Conservation (phyloP, 192 early-diverging fungal species). For the Linnemannia schmuckeri region DNA sequence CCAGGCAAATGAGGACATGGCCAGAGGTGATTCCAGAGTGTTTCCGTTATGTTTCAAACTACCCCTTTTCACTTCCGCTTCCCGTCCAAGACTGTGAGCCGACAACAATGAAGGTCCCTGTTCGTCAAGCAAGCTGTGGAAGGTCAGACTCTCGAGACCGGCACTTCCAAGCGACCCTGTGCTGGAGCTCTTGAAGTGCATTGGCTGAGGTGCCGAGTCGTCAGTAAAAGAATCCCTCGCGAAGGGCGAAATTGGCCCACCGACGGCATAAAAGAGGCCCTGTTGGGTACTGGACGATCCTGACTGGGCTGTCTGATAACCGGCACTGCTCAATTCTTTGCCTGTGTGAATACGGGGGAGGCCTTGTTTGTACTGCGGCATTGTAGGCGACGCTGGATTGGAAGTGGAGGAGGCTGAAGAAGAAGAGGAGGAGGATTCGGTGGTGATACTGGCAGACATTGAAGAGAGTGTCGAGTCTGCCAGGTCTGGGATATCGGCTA, state of each 20-base stretch:
- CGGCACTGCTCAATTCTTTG: neutral
- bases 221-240: constrained; percentile 6
- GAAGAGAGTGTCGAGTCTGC: constrained; percentile 33
- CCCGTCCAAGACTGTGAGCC: neutral
- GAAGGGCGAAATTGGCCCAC: constrained; percentile 15
- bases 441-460: constrained; percentile 21
- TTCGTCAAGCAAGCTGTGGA: neutral
- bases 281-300: neutral
- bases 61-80: neutral
- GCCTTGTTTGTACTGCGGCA: constrained; percentile 31
- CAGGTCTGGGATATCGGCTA: constrained; percentile 13
- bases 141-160: neutral
- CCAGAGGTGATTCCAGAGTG: constrained; percentile 28
- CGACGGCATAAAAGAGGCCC: neutral
- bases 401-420: constrained; percentile 26
- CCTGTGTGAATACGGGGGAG: constrained; percentile 6
- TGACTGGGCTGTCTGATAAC: neutral
- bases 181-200: constrained; percentile 45
- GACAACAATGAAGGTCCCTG: constrained; percentile 8
- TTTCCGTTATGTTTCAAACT: constrained; percentile 20
- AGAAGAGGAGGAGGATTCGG: constrained; percentile 23
- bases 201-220: neutral
- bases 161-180: constrained; percentile 16
- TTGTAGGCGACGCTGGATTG: constrained; percentile 24
- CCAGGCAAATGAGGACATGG: constrained; percentile 24